Evolutionary conservation across 208 protist genomes (phyloP).

Genomic region (Leptomonas pyrrhocoris): DNA sequence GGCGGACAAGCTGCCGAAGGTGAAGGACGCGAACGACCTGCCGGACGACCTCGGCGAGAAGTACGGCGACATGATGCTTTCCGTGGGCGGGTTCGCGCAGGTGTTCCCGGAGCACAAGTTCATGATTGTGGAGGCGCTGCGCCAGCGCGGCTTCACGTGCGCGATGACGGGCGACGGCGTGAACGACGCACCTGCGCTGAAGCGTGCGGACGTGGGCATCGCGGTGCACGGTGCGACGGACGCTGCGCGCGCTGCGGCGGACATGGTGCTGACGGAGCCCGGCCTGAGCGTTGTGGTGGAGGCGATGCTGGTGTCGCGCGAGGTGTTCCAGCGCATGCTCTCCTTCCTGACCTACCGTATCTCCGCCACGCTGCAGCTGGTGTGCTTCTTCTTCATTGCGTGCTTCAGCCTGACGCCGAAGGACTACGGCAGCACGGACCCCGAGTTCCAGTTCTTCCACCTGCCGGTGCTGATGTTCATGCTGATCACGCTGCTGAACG

Average conservation of each 20-base stretch:
- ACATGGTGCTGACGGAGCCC: slow-evolving; percentile 94
- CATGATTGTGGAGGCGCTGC: slow-evolving; percentile 93
- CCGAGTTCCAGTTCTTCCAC: slow-evolving; percentile 80
- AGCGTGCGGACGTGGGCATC: slow-evolving; percentile 96
- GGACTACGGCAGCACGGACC: slow-evolving; percentile 66
- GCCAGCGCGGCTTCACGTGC: slow-evolving; percentile 86
- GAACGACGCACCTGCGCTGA: slow-evolving; percentile 96
- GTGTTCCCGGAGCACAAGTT: slow-evolving; percentile 97
- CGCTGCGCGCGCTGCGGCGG: slow-evolving; percentile 91
- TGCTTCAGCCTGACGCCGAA: slow-evolving; percentile 74
- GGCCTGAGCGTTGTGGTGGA: slow-evolving; percentile 94
- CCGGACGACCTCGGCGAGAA: slow-evolving; percentile 63
- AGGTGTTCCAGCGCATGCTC: slow-evolving; percentile 96
- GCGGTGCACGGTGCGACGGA: slow-evolving; percentile 95
- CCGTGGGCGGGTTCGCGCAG: slow-evolving; percentile 88
- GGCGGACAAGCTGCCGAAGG: slow-evolving; percentile 68
- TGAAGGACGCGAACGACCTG: slow-evolving; percentile 66
- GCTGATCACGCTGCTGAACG: slow-evolving; percentile 90
- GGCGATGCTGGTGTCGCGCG: slow-evolving; percentile 91
- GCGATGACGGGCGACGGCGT: slow-evolving; percentile 98
- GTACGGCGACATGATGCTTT: slow-evolving; percentile 73
- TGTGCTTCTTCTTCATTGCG: slow-evolving; percentile 87
- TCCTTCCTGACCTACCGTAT: slow-evolving; percentile 86
- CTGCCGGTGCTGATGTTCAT: slow-evolving; percentile 92
- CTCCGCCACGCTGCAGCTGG: slow-evolving; percentile 78